Base-by-base conservation (phyloP, 306 rosid genomes). In the Aeschynomene evenia region DNA sequence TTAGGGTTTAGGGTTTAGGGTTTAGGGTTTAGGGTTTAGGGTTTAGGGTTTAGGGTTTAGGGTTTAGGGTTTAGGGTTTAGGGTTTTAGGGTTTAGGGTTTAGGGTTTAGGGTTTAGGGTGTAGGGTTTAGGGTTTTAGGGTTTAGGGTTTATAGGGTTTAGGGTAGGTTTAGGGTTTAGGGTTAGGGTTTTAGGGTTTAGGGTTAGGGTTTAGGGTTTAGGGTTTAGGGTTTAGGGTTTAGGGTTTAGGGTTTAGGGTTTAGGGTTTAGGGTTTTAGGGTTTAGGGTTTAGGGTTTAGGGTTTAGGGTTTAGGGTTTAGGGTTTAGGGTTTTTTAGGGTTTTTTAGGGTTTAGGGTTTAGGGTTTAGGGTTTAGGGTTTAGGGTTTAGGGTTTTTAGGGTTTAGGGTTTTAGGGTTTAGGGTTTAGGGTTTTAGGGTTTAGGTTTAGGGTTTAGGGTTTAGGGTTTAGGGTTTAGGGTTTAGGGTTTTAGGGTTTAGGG, bases 241-340 rank as follows among this genome's bases (percentile, higher is more conserved):
- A 37, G 22, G 45, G 66, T 55, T 55, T 70, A 21, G 7, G 54
- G 66, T 53, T 42, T 55, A 14, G 15, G 58, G 67, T 57, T 71
- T 56, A 42, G 26, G 67, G 76, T 57, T 71, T 56, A 42, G 15
- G 76, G 76, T 46, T 56, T 71, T 57, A 42, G 67, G 58, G 67
- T 71, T 57, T 42, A 11, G 63, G 75, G 43, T 26, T 54, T 54
- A 37, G 66, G 63, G 22, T 39, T 63, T 36, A 20, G 54, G 74
- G 34, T 54, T 70, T 16, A 13, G 66, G 75, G n/a, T 43, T 64
- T 12, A 45, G 56, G 58, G 45, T 56, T 36, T 29, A 23, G 52
- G 54, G 54, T 52, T 16, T 23, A 10, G 66, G 75, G 66, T 56
- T 70, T 39, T n/a, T n/a, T n/a, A n/a, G n/a, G n/a, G n/a, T n/a